A percentile compares a stretch with the other conserved stretches of the same genome.
phyloP scores from a whole-genome alignment of 805 yeast genomes.

The Metschnikowia koreensis region DNA sequence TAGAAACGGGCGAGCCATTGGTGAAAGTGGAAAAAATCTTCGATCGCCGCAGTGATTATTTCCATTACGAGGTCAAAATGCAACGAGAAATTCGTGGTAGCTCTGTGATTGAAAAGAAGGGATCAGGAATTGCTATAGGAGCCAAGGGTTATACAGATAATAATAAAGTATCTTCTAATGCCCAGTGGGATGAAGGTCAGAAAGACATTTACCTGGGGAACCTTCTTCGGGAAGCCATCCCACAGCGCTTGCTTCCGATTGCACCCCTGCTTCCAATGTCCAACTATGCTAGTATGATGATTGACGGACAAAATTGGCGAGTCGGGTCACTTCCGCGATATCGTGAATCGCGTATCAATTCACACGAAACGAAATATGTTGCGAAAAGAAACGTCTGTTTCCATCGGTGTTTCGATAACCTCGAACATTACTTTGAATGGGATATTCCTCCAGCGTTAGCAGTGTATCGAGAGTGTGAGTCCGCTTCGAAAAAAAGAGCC shows the following conservation, averaged over 20 bases:
- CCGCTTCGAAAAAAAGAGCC: slow-evolving; percentile 36
- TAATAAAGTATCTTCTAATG: no score
- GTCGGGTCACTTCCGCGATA: slow-evolving; percentile 47
- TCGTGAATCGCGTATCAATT: slow-evolving; percentile 16
- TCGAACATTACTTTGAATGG: slow-evolving; percentile 5
- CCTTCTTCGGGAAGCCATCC: slow-evolving; percentile 7
- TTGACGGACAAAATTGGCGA: slow-evolving; percentile 18
- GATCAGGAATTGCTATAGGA: not conserved
- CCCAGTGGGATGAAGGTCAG: not conserved
- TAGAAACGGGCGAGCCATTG: slow-evolving; percentile 15
- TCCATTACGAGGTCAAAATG: slow-evolving; percentile 6
- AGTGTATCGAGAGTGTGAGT: slow-evolving; percentile 42
- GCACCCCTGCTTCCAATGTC: slow-evolving; percentile 9
- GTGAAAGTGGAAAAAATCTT: slow-evolving; percentile 9
- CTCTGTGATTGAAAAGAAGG: not conserved
- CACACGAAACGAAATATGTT: slow-evolving; percentile 25
- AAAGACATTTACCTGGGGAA: not conserved
- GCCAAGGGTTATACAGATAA: no score
- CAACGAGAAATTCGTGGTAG: slow-evolving; percentile 8
- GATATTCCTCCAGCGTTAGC: slow-evolving; percentile 33
- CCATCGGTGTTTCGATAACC: slow-evolving; percentile 29
- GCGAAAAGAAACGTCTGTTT: slow-evolving; percentile 38
- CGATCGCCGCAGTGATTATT: not conserved
- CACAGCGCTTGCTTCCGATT: slow-evolving; percentile 7
- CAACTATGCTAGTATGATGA: slow-evolving; percentile 6